Percentiles rank a stretch among this genome's conserved stretches.
Evolutionary conservation across 495 filamentous ascomycete genomes (phyloP).

Genomic region (Aspergillus nidulans): DNA sequence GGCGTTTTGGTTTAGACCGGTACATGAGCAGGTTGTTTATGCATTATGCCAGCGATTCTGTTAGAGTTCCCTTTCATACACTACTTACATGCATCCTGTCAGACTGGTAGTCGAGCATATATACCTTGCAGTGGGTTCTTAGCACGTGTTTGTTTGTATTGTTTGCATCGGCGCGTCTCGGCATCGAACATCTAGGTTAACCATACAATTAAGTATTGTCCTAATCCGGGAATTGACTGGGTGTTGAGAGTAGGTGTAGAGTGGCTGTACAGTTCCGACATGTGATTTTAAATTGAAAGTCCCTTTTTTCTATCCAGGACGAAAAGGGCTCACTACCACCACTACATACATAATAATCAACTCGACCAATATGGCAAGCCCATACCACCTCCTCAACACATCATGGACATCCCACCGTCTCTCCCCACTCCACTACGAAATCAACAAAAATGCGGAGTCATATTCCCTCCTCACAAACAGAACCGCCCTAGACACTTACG

Average conservation of each 20-base stretch:
- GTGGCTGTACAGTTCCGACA: neutral
- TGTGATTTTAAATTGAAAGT: neutral
- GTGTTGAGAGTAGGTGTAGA: neutral
- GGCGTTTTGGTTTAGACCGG: slow-evolving; percentile 10
- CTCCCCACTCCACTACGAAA: slow-evolving; percentile 48
- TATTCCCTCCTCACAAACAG: slow-evolving; percentile 30
- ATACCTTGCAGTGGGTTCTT: neutral
- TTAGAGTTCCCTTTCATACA: neutral
- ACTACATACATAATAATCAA: neutral
- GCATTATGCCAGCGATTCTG: slow-evolving; percentile 11
- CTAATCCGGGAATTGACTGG: neutral
- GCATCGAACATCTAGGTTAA: neutral
- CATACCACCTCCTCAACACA: slow-evolving; percentile 45
- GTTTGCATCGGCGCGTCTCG: slow-evolving; percentile 9
- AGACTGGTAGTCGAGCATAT: neutral
- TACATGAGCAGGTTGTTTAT: slow-evolving; percentile 4
- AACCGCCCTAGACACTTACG: slow-evolving; percentile 42
- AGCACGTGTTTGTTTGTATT: slow-evolving; percentile 13
- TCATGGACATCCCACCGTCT: slow-evolving; percentile 55
- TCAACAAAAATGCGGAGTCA: slow-evolving; percentile 25
- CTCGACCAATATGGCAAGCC: no score
- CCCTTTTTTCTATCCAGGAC: neutral
- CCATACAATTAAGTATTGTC: neutral
- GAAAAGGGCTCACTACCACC: neutral
- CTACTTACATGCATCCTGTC: neutral